phyloP scores from a whole-genome alignment of 768 basidiomycete genomes.

The Goffeauzyma gilvescens region DNA sequence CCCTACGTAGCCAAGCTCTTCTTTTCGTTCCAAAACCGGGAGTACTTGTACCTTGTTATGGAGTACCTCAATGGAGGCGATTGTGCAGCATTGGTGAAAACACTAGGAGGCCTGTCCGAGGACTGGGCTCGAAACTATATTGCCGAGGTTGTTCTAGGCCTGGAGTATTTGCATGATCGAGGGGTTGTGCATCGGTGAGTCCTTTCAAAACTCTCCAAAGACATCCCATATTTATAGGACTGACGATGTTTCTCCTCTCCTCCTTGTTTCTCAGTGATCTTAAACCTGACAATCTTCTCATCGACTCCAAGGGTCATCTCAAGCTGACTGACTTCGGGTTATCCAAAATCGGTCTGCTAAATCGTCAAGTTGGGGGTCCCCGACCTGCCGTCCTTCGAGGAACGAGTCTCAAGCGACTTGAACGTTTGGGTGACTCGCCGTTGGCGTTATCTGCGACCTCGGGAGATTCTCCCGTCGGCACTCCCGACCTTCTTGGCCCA shows the following conservation, averaged over 20 bases:
- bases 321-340: conserved; percentile 97
- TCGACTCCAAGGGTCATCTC: conserved; percentile 87
- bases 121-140: conserved; percentile 95
- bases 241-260: not conserved
- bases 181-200: conserved; percentile 90
- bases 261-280: conserved; percentile 47
- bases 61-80: conserved; percentile 98
- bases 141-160: conserved; percentile 81
- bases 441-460: conserved; percentile 20
- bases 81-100: conserved; percentile 90
- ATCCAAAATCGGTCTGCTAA: conserved; percentile 89
- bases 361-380: conserved; percentile 52
- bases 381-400: conserved; percentile 27
- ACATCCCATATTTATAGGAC: not conserved
- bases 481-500: conserved; percentile 28
- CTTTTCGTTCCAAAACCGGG: conserved; percentile 99
- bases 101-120: conserved; percentile 76
- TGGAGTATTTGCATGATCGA: conserved; percentile 88
- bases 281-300: conserved; percentile 94
- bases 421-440: conserved; percentile 40
- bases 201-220: too few relatives aligned
- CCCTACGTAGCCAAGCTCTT: conserved; percentile 94
- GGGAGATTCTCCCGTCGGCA: conserved; percentile 27
- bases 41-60: conserved; percentile 96
- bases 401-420: conserved; percentile 14